Conservation (phyloP, 2,329 filamentous ascomycete genomes). For the Fonsecaea nubica region DNA sequence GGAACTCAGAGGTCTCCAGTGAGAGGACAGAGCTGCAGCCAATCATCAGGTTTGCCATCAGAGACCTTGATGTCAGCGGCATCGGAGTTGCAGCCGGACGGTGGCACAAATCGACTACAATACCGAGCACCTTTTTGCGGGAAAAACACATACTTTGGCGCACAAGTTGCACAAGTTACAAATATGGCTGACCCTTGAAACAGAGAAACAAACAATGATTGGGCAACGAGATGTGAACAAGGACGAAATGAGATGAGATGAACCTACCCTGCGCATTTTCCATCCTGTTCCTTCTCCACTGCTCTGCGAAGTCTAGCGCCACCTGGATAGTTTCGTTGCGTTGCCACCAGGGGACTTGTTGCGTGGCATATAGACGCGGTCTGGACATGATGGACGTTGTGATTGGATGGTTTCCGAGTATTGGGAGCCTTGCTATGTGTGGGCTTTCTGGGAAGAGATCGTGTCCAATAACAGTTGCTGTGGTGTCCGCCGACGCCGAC, state of each 20-base stretch:
- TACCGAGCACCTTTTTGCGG: neutral
- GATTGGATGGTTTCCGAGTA: neutral
- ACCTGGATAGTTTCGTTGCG: constrained; percentile 29
- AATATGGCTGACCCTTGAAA: constrained; percentile 7
- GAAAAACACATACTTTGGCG: neutral
- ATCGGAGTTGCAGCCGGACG: constrained; percentile 8
- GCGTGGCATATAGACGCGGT: constrained; percentile 20
- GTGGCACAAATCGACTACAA: constrained; percentile 5
- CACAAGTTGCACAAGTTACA: constrained; percentile 3
- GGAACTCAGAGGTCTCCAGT: neutral
- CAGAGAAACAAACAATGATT: neutral
- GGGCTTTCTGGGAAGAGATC: neutral
- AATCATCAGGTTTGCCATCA: neutral
- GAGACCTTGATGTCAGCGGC: constrained; percentile 4
- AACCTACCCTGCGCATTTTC: constrained; percentile 22
- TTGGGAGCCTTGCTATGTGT: constrained; percentile 1
- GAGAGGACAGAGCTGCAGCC: neutral
- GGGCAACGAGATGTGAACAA: constrained; percentile 1
- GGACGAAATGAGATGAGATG: constrained; percentile 2
- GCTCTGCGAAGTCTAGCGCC: constrained; percentile 26
- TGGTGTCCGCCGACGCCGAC: neutral
- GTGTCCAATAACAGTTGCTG: too few species aligned
- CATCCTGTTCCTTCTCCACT: constrained; percentile 27
- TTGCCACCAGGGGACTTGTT: constrained; percentile 29
- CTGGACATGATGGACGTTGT: constrained; percentile 19